Evolutionary conservation across 163 green algal genomes (phyloP).

Genomic region (Coccomyxa subellipsoidea): DNA sequence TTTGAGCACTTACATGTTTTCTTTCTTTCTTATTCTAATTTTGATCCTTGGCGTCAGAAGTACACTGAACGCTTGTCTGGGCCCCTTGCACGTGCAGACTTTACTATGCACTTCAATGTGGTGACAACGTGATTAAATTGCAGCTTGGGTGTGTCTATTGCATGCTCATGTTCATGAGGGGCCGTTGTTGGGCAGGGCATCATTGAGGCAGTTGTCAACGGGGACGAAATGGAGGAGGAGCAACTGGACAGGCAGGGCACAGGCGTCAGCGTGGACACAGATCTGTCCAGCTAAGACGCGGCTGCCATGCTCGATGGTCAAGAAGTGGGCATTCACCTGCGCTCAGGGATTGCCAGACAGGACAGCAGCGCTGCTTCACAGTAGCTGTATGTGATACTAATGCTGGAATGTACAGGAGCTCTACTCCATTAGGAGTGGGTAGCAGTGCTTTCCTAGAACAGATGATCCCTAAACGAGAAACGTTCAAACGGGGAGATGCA

Average conservation of each 20-base stretch:
- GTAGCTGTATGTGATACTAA: too few relatives aligned
- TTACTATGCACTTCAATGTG: neutral
- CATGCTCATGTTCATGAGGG: neutral
- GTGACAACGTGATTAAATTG: neutral
- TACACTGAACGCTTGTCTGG: neutral
- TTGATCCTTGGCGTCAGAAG: too few relatives aligned
- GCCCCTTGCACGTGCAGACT: neutral
- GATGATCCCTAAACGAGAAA: too few relatives aligned
- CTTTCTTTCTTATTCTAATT: too few relatives aligned
- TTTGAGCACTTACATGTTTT: too few relatives aligned
- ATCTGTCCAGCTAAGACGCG: neutral
- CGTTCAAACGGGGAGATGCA: too few relatives aligned
- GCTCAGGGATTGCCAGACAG: too few relatives aligned
- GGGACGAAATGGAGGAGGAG: neutral
- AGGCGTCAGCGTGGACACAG: neutral
- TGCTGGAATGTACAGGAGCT: too few relatives aligned
- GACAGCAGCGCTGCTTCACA: too few relatives aligned
- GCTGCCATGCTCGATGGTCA: neutral
- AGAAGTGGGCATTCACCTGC: too few relatives aligned
- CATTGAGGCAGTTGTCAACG: neutral
- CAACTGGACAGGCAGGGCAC: neutral
- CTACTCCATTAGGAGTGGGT: too few relatives aligned
- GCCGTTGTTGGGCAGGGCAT: neutral
- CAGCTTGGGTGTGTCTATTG: neutral
- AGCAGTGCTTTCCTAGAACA: too few relatives aligned